phyloP scores from a whole-genome alignment of 345 rosid genomes.

The Salix dunnii region DNA sequence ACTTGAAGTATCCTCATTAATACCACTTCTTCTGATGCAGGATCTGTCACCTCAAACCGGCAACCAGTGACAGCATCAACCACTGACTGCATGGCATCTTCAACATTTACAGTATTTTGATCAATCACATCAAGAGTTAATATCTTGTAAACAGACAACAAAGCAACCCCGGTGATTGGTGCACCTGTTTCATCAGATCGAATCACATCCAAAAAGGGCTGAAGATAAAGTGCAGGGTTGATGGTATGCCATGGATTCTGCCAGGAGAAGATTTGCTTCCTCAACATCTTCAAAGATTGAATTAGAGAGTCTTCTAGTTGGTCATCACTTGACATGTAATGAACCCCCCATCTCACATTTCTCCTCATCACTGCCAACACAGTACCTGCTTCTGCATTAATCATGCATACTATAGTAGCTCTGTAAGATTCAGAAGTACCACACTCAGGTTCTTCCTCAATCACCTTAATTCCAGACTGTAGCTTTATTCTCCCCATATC shows the following conservation, averaged over 20 bases:
- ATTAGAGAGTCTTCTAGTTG: conserved; percentile 87
- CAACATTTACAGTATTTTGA: conserved; percentile 70
- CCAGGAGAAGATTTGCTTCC: conserved; percentile 85
- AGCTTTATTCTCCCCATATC: conserved; percentile 87
- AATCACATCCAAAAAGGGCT: conserved; percentile 88
- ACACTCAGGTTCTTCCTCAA: conserved; percentile 88
- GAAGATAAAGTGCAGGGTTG: conserved; percentile 77
- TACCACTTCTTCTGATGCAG: conserved; percentile 96
- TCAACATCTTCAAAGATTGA: conserved; percentile 77
- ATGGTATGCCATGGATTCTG: conserved; percentile 84
- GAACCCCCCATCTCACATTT: conserved; percentile 96
- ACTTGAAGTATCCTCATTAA: conserved; percentile 97
- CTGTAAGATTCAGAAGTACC: conserved; percentile 48
- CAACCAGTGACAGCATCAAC: conserved; percentile 98
- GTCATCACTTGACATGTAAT: conserved; percentile 88
- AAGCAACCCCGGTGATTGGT: conserved; percentile 82
- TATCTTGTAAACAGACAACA: conserved; percentile 88
- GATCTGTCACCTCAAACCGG: conserved; percentile 96
- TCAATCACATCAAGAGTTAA: conserved; percentile 73
- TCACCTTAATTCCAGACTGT: conserved; percentile 81
- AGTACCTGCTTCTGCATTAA: conserved; percentile 84
- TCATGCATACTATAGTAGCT: conserved; percentile 69
- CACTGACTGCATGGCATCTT: conserved; percentile 86
- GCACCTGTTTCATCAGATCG: conserved; percentile 94
- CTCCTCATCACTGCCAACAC: conserved; percentile 97